A percentile compares a stretch with the other conserved stretches of the same genome.
Conservation (phyloP, 345 rosid genomes). For the Populus pruinosa region DNA sequence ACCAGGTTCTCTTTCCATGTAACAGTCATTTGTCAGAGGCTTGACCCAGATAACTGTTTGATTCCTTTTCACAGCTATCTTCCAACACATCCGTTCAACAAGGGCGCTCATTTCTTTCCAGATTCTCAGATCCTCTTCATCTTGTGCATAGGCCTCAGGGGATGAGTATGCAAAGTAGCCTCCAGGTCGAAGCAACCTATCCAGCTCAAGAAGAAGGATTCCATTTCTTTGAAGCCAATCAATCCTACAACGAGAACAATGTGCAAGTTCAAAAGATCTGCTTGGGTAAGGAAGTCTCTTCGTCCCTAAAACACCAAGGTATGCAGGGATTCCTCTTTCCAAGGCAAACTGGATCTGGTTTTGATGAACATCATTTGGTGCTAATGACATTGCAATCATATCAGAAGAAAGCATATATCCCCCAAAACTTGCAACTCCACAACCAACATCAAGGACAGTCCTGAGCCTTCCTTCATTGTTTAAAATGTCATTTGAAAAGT, state of each 20-base stretch:
- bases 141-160: conserved; percentile 98
- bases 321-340: conserved; percentile 98
- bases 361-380: conserved; percentile 99
- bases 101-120: conserved; percentile 96
- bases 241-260: conserved; percentile 95
- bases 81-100: conserved; percentile 96
- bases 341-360: conserved; percentile 99
- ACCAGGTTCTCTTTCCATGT: conserved; percentile 70
- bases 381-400: conserved; percentile 81
- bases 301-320: conserved; percentile 94
- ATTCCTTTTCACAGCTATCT: conserved; percentile 78
- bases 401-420: conserved; percentile 86
- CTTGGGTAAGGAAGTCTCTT: conserved; percentile 98
- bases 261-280: conserved; percentile 96
- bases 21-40: conserved; percentile 89
- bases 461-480: conserved; percentile 75
- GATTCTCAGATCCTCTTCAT: conserved; percentile 85
- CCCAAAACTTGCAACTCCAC: conserved; percentile 99
- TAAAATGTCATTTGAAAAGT: conserved; percentile 62
- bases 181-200: conserved; percentile 91
- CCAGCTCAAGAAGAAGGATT: conserved; percentile 95
- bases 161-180: conserved; percentile 98
- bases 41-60: conserved; percentile 98
- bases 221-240: conserved; percentile 99
- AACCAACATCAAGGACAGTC: conserved; percentile 96